phyloP scores from a whole-genome alignment of 164 flowering plant genomes.

The Aristolochia californica region DNA sequence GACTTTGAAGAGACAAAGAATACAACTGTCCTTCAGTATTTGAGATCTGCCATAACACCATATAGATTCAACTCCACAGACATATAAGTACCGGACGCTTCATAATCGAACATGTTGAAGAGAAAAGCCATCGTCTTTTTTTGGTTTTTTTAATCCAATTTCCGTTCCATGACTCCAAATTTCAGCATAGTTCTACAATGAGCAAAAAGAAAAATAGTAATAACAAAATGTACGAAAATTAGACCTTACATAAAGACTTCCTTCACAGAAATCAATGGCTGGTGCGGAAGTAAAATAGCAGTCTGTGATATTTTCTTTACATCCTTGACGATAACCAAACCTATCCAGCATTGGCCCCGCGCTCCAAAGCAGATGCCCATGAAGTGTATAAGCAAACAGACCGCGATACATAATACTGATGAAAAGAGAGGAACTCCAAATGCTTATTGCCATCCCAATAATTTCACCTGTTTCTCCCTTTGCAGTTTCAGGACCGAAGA shows the following conservation, averaged over 20 bases:
- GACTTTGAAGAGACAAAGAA: conserved; percentile 44
- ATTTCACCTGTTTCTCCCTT: conserved; percentile 37
- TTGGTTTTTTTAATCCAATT: no score
- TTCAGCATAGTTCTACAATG: background rate
- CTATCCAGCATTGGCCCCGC: conserved; percentile 54
- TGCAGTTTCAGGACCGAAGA: conserved; percentile 43
- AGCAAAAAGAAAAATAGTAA: background rate
- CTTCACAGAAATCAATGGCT: conserved; percentile 80
- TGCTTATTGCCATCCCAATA: conserved; percentile 55
- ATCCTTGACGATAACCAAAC: conserved; percentile 75
- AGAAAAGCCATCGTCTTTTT: background rate
- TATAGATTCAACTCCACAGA: background rate
- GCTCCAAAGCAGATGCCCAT: conserved; percentile 56
- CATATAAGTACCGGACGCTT: no score
- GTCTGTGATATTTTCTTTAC: conserved; percentile 38
- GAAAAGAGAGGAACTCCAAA: conserved; percentile 40
- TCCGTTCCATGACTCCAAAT: background rate
- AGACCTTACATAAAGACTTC: conserved; percentile 66
- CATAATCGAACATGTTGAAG: background rate
- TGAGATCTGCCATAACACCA: conserved; percentile 44
- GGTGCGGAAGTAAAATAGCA: conserved; percentile 73
- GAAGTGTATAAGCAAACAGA: conserved; percentile 51
- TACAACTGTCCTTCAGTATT: conserved; percentile 75
- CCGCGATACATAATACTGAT: conserved; percentile 48
- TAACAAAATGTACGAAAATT: background rate